Conservation (phyloP, 1,284 basidiomycete genomes). For the Erythrobasidium hasegawianum region DNA sequence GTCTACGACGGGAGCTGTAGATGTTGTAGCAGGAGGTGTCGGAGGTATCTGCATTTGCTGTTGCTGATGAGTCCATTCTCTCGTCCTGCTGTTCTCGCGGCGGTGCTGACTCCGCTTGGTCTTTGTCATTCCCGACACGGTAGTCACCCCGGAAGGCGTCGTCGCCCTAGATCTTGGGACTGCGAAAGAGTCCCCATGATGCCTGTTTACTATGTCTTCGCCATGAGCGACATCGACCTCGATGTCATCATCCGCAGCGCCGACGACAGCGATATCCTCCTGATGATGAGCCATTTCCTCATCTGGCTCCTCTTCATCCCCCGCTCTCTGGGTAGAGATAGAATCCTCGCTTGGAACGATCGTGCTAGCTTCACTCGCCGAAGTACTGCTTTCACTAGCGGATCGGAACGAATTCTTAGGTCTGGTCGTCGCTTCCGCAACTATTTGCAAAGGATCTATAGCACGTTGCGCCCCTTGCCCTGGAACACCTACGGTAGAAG, state of each 20-base stretch:
- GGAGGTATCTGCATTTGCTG: conserved; percentile 12
- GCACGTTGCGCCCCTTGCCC: too few relatives aligned
- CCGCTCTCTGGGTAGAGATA: conserved; percentile 2
- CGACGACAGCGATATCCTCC: conserved; percentile 13
- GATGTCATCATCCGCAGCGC: conserved; percentile 13
- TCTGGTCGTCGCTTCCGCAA: background rate
- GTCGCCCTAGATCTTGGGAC: background rate
- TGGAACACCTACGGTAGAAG: too few relatives aligned
- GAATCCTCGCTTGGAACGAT: conserved; percentile 25
- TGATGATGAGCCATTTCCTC: conserved; percentile 7
- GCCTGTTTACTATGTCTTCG: background rate
- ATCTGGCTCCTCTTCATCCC: background rate
- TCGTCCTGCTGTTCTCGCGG: conserved; percentile 18
- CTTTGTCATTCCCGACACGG: background rate
- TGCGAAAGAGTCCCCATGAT: background rate
- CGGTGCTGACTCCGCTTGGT: background rate
- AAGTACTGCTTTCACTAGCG: conserved; percentile 21
- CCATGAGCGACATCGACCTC: conserved; percentile 9
- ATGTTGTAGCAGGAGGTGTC: background rate
- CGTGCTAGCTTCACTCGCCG: conserved; percentile 28
- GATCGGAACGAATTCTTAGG: conserved; percentile 22
- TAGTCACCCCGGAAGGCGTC: background rate
- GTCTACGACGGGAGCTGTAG: background rate
- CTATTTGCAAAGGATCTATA: too few relatives aligned
- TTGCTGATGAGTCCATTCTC: conserved; percentile 33